Conservation (phyloP, 2,329 filamentous ascomycete genomes). For the Corniculantispora saksenae region DNA sequence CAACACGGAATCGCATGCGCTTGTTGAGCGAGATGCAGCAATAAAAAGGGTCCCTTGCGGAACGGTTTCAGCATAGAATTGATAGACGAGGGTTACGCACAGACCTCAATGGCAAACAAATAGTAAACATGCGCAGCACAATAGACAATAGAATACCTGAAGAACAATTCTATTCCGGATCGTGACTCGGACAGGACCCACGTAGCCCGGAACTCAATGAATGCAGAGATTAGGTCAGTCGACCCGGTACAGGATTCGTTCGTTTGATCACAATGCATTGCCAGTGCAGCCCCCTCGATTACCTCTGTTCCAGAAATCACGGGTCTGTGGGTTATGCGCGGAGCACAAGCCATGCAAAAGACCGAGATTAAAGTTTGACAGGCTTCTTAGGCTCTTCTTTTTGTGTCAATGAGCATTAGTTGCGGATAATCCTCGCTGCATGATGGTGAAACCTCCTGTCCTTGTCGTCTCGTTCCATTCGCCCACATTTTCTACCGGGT, state of each 20-base stretch:
- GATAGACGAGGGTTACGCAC: neutral
- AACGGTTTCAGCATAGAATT: slow-evolving; percentile 3
- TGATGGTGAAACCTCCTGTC: neutral
- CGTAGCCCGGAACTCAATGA: neutral
- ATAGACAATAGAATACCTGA: neutral
- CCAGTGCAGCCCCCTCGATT: neutral
- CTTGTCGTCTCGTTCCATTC: neutral
- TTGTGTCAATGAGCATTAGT: neutral
- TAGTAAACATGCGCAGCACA: neutral
- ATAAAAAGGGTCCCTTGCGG: neutral
- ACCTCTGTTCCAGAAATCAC: neutral
- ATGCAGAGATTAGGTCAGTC: neutral
- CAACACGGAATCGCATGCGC: neutral
- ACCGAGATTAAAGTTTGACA: slow-evolving; percentile 7
- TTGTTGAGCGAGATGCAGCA: neutral
- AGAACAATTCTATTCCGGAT: neutral
- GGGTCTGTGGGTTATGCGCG: slow-evolving; percentile 13
- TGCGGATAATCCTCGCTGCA: neutral
- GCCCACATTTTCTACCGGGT: neutral
- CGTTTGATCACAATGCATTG: neutral
- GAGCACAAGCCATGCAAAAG: neutral
- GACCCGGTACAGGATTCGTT: neutral
- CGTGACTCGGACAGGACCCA: neutral
- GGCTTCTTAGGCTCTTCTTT: neutral
- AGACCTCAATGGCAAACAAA: neutral